Conservation (phyloP, 441 rosid genomes). For the Gossypium aridum region DNA sequence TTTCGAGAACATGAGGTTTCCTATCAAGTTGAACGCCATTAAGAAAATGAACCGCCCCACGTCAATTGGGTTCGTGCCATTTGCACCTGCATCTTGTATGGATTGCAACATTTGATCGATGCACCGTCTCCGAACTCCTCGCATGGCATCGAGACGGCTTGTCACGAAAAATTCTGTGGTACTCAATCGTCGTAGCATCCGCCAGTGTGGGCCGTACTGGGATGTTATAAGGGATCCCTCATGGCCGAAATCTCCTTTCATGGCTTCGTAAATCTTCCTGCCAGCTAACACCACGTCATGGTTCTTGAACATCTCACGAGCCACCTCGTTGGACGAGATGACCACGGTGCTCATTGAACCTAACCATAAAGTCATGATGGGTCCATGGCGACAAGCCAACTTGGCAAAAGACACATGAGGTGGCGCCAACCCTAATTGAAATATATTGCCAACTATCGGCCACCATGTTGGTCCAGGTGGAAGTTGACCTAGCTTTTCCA, state of each 20-base stretch:
- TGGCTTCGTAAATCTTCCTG: slow-evolving; percentile 64
- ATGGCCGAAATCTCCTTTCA: slow-evolving; percentile 46
- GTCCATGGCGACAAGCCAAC: slow-evolving; percentile 37
- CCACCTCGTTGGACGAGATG: slow-evolving; percentile 50
- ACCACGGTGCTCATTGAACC: slow-evolving; percentile 73
- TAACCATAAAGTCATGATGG: slow-evolving; percentile 58
- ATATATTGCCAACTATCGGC: slow-evolving; percentile 19
- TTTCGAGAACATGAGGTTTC: slow-evolving; percentile 62
- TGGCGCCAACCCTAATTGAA: slow-evolving; percentile 25
- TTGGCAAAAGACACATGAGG: slow-evolving; percentile 31
- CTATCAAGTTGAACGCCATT: slow-evolving; percentile 72
- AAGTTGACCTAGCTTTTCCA: background rate
- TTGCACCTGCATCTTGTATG: slow-evolving; percentile 37
- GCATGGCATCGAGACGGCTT: slow-evolving; percentile 48
- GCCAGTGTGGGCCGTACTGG: slow-evolving; percentile 73
- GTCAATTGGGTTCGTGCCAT: slow-evolving; percentile 39
- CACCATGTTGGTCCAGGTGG: slow-evolving; percentile 54
- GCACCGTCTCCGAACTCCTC: slow-evolving; percentile 37
- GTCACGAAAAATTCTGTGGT: slow-evolving; percentile 55
- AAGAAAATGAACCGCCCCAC: slow-evolving; percentile 59
- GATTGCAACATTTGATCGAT: slow-evolving; percentile 48
- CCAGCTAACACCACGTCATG: slow-evolving; percentile 60
- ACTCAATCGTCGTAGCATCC: slow-evolving; percentile 53
- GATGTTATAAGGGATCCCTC: slow-evolving; percentile 63
- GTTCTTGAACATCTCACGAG: slow-evolving; percentile 69